A percentile compares a stretch with the other conserved stretches of the same genome.
Conservation (phyloP, 805 yeast species). For the Candida tallmaniae region DNA sequence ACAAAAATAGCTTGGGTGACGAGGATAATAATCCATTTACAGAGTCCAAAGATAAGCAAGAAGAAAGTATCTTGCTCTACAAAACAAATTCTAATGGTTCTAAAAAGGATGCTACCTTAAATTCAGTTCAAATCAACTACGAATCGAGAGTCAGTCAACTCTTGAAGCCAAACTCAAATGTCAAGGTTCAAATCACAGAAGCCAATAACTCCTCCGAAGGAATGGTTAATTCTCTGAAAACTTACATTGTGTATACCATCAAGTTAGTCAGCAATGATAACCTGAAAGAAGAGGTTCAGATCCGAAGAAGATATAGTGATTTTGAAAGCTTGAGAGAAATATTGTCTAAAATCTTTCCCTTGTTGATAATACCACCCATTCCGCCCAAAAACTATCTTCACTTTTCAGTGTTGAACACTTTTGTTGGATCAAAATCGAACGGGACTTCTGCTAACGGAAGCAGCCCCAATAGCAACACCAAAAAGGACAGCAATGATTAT, state of each 20-base stretch:
- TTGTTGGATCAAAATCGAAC: constrained; percentile 18
- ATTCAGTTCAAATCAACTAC: constrained; percentile 25
- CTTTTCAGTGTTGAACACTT: constrained; percentile 29
- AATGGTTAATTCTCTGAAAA: constrained; percentile 50
- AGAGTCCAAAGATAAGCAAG: constrained; percentile 8
- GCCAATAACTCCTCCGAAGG: constrained; percentile 88
- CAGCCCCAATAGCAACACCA: constrained; percentile 1
- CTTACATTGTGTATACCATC: constrained; percentile 79
- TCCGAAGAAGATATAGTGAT: constrained; percentile 82
- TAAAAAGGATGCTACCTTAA: constrained; percentile 13
- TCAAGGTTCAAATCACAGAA: constrained; percentile 52
- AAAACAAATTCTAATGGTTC: constrained; percentile 12
- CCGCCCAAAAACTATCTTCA: constrained; percentile 52
- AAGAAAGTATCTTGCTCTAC: constrained; percentile 27
- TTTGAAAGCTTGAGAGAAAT: constrained; percentile 78
- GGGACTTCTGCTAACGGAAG: background rate
- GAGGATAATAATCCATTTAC: constrained; percentile 35
- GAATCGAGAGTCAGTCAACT: constrained; percentile 35
- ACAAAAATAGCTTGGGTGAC: no score
- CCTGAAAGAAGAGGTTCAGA: constrained; percentile 47
- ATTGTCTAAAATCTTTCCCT: constrained; percentile 70
- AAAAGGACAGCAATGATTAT: constrained; percentile 12
- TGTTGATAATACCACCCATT: constrained; percentile 85
- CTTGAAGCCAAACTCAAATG: constrained; percentile 24
- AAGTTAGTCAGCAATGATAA: constrained; percentile 43